phyloP scores from a whole-genome alignment of 1,284 basidiomycete species.

The Ceratobasidium sp. region DNA sequence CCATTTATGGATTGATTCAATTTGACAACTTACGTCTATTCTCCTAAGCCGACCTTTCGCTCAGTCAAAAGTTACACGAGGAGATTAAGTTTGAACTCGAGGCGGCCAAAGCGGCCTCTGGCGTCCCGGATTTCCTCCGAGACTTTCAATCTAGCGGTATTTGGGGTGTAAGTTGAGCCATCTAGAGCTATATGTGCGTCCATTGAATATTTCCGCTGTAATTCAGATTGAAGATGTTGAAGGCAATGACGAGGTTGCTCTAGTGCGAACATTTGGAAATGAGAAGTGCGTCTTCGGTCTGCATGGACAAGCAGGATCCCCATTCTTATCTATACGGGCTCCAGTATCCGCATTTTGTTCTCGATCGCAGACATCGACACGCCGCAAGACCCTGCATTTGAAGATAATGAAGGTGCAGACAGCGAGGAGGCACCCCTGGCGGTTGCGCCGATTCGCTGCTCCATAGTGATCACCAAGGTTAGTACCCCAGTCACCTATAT shows the following conservation, averaged over 20 bases:
- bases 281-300: constrained; percentile 72
- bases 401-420: constrained; percentile 58
- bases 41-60: constrained; percentile 73
- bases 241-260: constrained; percentile 84
- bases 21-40: constrained; percentile 33
- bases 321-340: constrained; percentile 1
- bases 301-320: not conserved
- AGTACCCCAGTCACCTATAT: constrained; percentile 31
- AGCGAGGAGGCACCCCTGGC: constrained; percentile 58
- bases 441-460: constrained; percentile 77
- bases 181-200: constrained; percentile 1
- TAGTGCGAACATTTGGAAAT: constrained; percentile 88
- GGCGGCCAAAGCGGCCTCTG: constrained; percentile 59
- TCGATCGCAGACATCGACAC: constrained; percentile 80
- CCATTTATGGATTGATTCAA: constrained; percentile 29
- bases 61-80: constrained; percentile 80
- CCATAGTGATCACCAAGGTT: constrained; percentile 87
- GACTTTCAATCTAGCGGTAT: constrained; percentile 77
- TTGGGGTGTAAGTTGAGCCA: constrained; percentile 70
- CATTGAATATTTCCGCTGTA: not conserved
- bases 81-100: constrained; percentile 90
- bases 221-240: constrained; percentile 74
- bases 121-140: constrained; percentile 78
- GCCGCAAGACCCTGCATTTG: constrained; percentile 51
- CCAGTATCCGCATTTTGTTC: constrained; percentile 82